A percentile compares a stretch with the other conserved stretches of the same genome.
Conservation (phyloP, 129 eudicot genomes). For the Centaurea solstitialis region DNA sequence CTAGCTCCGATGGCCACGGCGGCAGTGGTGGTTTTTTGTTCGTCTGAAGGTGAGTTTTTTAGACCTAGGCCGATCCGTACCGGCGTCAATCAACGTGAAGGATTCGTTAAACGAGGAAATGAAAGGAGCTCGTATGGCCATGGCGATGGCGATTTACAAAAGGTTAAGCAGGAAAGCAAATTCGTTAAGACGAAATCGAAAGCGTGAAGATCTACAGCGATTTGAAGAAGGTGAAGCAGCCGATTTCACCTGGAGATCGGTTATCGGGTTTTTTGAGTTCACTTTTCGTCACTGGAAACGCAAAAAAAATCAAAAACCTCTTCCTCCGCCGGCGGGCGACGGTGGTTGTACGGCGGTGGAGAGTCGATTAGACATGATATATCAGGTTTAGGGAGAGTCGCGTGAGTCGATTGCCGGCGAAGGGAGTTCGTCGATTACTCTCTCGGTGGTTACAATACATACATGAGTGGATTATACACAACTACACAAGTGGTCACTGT, state of each 20-base stretch:
- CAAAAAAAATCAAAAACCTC: neutral
- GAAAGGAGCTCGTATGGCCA: neutral
- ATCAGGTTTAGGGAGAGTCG: too few species aligned
- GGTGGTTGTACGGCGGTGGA: too few species aligned
- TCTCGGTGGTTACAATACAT: too few species aligned
- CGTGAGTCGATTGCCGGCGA: too few species aligned
- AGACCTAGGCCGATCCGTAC: constrained; percentile 64
- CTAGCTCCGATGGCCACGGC: constrained; percentile 41
- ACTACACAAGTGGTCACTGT: too few species aligned
- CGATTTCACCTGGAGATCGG: constrained; percentile 75
- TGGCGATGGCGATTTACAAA: constrained; percentile 2
- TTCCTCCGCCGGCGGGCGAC: too few species aligned
- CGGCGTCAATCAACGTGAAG: constrained; percentile 23
- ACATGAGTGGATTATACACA: too few species aligned
- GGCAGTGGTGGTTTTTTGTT: constrained; percentile 44
- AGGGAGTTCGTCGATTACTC: too few species aligned
- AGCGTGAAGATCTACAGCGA: constrained; percentile 79
- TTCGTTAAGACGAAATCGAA: constrained; percentile 54
- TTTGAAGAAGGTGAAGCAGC: constrained; percentile 65
- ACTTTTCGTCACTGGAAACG: constrained; percentile 43
- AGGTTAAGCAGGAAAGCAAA: constrained; percentile 50
- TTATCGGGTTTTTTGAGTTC: constrained; percentile 65
- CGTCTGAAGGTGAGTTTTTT: constrained; percentile 48
- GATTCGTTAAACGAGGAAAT: neutral
- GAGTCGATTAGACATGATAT: too few species aligned